Conservation (phyloP, 176 grass and related monocot species). For the Elymus sibiricus region DNA sequence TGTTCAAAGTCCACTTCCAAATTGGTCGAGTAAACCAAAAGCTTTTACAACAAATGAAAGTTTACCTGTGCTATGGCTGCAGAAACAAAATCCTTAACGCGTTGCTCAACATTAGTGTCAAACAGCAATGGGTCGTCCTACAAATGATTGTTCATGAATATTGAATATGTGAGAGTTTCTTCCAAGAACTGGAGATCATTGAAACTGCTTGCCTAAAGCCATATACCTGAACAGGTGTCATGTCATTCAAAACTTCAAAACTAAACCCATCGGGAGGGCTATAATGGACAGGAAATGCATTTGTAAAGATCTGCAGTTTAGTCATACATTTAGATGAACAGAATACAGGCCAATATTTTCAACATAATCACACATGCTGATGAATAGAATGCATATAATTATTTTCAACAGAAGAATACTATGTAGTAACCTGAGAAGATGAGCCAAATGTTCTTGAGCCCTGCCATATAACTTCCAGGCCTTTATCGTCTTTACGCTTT, state of each 20-base stretch:
- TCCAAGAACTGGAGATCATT: neutral
- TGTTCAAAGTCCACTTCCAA: constrained; percentile 20
- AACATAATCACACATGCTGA: neutral
- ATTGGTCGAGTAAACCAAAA: constrained; percentile 6
- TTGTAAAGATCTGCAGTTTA: constrained; percentile 81
- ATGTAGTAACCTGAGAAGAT: constrained; percentile 69
- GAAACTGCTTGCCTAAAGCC: neutral
- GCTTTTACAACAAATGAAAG: neutral
- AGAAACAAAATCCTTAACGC: constrained; percentile 82
- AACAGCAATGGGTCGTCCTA: constrained; percentile 79
- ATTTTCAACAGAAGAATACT: neutral
- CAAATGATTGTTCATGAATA: constrained; percentile 25
- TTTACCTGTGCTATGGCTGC: constrained; percentile 84
- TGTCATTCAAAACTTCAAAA: constrained; percentile 65
- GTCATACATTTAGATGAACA: constrained; percentile 9
- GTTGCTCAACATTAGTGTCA: constrained; percentile 82
- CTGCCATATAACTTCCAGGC: constrained; percentile 86
- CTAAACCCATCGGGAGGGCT: constrained; percentile 79
- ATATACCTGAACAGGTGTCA: constrained; percentile 80
- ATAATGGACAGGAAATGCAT: constrained; percentile 94
- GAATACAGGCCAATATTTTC: neutral
- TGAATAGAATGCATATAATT: neutral
- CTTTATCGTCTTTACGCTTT: constrained; percentile 65
- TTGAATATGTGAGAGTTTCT: neutral
- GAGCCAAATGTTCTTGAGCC: constrained; percentile 85